These are phyloP conservation scores for Aspergillus versicolor DNA, from an alignment of 2,329 filamentous ascomycete genomes.

Conservation along the genomic window DNA sequence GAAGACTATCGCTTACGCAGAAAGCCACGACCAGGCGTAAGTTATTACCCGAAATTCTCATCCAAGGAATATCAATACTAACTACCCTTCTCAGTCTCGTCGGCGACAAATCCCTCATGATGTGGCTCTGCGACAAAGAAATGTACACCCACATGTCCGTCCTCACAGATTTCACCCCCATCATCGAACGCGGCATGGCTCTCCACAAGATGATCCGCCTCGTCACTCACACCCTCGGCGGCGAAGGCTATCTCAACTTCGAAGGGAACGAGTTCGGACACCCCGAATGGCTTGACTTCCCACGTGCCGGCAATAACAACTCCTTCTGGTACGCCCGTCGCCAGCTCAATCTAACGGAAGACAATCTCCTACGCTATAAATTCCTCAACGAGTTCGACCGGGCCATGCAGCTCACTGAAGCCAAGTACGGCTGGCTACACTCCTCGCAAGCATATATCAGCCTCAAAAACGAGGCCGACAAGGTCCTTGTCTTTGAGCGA, in stretches of 20 bases:
- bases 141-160: conserved; percentile 98
- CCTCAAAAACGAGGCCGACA: conserved; percentile 90
- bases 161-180: conserved; percentile 76
- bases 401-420: conserved; percentile 83
- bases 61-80: background rate
- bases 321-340: conserved; percentile 93
- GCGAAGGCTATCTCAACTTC: conserved; percentile 97
- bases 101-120: conserved; percentile 93
- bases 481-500: conserved; percentile 93
- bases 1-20: conserved; percentile 96
- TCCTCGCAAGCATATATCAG: conserved; percentile 85
- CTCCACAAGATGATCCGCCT: conserved; percentile 98
- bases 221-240: conserved; percentile 84
- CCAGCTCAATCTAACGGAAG: conserved; percentile 89
- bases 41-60: conserved; percentile 38
- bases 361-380: conserved; percentile 78
- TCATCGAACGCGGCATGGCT: conserved; percentile 86
- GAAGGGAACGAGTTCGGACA: conserved; percentile 99
- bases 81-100: conserved; percentile 64
- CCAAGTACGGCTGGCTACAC: conserved; percentile 88
- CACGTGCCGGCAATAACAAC: conserved; percentile 86
- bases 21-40: conserved; percentile 97
- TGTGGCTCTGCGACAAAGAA: conserved; percentile 96
- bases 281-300: conserved; percentile 98
- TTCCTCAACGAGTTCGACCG: conserved; percentile 93